Percentiles rank a stretch among this genome's conserved stretches.
Evolutionary conservation across 140 eudicot species (phyloP).

Genomic region (Bidens hawaiensis): DNA sequence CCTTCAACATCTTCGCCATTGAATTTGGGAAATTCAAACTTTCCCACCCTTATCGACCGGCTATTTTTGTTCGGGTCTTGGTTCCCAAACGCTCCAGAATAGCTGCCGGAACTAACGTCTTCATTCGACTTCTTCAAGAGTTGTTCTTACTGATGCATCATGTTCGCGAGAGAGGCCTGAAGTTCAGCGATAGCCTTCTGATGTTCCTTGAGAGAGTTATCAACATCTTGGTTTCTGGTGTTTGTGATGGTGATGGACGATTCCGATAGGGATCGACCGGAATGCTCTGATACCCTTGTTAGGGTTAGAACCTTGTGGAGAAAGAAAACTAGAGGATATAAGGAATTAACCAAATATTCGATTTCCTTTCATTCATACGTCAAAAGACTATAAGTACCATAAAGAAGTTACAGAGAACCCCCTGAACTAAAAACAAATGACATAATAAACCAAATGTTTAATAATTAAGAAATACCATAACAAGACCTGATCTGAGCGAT

Average conservation of each 20-base stretch:
- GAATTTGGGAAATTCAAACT: background rate
- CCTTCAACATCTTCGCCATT: background rate
- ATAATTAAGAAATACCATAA: too few species aligned
- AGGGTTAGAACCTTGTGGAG: too few species aligned
- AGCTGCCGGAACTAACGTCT: background rate
- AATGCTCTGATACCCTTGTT: constrained; percentile 2
- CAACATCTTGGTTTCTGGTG: background rate
- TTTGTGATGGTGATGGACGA: background rate
- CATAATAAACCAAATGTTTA: too few species aligned
- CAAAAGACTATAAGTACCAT: too few species aligned
- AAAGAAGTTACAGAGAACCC: too few species aligned
- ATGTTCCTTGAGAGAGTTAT: background rate
- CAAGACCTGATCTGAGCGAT: too few species aligned
- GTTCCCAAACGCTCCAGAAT: background rate
- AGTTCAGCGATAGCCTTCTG: background rate
- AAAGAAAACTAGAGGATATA: too few species aligned
- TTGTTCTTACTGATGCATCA: background rate
- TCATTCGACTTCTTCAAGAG: background rate
- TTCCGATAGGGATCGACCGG: background rate
- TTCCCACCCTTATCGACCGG: background rate
- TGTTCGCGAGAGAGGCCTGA: background rate
- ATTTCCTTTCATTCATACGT: too few species aligned
- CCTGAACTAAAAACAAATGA: too few species aligned
- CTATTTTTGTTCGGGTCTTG: background rate
- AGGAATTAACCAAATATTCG: too few species aligned